Percentiles rank a stretch among this genome's conserved stretches.
phyloP scores from a whole-genome alignment of 805 yeast genomes.

The Candida methanosorbosa region DNA sequence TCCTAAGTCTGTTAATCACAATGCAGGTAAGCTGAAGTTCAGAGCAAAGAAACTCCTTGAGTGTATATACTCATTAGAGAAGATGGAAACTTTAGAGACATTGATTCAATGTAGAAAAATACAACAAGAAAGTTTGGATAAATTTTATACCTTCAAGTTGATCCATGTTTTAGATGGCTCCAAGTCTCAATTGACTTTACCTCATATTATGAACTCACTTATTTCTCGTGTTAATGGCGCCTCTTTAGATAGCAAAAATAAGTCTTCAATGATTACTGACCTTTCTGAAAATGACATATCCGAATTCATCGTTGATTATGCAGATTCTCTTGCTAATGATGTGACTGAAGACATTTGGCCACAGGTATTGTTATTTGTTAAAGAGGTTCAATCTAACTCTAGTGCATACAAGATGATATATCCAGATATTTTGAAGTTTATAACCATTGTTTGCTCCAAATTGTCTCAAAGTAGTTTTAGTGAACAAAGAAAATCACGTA shows the following conservation, averaged over 20 bases:
- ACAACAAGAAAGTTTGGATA: constrained; percentile 4
- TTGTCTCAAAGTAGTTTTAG: constrained; percentile 52
- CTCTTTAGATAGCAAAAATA: constrained; percentile 16
- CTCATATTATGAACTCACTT: constrained; percentile 53
- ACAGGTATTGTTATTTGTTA: constrained; percentile 48
- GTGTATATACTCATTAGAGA: constrained; percentile 55
- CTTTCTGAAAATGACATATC: constrained; percentile 38
- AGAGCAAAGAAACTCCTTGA: constrained; percentile 61
- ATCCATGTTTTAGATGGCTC: constrained; percentile 82
- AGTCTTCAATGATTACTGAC: constrained; percentile 39
- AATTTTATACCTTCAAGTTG: constrained; percentile 40
- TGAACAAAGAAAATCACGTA: constrained; percentile 47
- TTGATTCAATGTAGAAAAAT: constrained; percentile 33
- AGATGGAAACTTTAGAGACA: constrained; percentile 64
- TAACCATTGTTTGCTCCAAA: constrained; percentile 45
- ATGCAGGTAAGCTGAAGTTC: constrained; percentile 56
- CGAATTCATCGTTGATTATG: constrained; percentile 50
- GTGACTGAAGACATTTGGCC: constrained; percentile 74
- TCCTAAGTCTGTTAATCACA: constrained; percentile 31
- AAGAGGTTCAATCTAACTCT: constrained; percentile 43
- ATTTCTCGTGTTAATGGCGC: constrained; percentile 33
- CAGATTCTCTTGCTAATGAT: constrained; percentile 61
- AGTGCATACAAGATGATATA: constrained; percentile 38
- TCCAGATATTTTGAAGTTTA: constrained; percentile 45
- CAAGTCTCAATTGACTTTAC: constrained; percentile 64